Conservation (phyloP, 2,329 filamentous ascomycete species). For the Thermoascus crustaceus region DNA sequence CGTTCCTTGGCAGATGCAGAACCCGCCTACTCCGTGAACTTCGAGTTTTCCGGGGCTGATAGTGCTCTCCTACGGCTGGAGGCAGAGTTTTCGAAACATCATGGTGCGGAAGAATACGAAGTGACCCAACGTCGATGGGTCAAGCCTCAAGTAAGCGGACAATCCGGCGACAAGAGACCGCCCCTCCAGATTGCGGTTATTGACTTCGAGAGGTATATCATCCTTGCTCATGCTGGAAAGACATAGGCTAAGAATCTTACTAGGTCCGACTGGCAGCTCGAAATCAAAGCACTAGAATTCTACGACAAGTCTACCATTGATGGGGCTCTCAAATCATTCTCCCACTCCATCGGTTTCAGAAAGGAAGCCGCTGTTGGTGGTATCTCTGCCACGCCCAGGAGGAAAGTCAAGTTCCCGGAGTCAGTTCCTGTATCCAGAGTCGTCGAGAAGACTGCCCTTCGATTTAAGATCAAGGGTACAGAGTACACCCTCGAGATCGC, state of each 20-base stretch:
- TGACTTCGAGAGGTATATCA: conserved; percentile 27
- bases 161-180: conserved; percentile 14
- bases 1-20: conserved; percentile 17
- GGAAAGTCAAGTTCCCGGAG: conserved; percentile 23
- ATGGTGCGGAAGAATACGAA: conserved; percentile 25
- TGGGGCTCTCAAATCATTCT: conserved; percentile 20
- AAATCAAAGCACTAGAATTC: conserved; percentile 33
- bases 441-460: conserved; percentile 32
- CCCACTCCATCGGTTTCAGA: conserved; percentile 20
- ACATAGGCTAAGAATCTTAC: conserved; percentile 5
- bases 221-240: neutral
- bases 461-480: conserved; percentile 32
- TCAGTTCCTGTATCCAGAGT: conserved; percentile 22
- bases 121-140: conserved; percentile 29
- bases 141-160: conserved; percentile 16
- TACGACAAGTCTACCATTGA: conserved; percentile 21
- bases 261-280: conserved; percentile 36
- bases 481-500: conserved; percentile 37
- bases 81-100: conserved; percentile 23
- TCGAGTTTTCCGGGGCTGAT: conserved; percentile 29
- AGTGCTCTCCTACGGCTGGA: conserved; percentile 30
- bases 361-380: conserved; percentile 11
- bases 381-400: conserved; percentile 18
- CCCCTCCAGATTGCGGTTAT: conserved; percentile 29
- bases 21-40: conserved; percentile 31